Percentiles rank a stretch among this genome's conserved stretches.
Evolutionary conservation across 257 asterid species (phyloP).

Genomic region (Fraxinus americana): DNA sequence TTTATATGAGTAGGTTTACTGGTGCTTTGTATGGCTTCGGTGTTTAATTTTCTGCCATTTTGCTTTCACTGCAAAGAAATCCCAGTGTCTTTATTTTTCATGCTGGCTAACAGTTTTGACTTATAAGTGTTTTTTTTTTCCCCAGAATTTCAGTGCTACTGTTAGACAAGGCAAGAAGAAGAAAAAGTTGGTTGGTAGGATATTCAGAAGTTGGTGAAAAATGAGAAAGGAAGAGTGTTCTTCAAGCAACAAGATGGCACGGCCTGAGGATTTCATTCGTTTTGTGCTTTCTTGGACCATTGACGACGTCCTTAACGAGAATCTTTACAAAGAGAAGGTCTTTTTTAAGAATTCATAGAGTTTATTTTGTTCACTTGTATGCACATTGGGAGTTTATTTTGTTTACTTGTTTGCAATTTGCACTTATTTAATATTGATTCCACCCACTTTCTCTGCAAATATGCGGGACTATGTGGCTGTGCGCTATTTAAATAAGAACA

Average conservation of each 20-base stretch:
- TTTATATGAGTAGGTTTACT: too few relatives aligned
- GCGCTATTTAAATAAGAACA: neutral
- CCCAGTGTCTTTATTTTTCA: constrained; percentile 1
- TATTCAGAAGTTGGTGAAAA: neutral
- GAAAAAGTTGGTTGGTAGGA: neutral
- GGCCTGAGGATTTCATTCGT: constrained; percentile 35
- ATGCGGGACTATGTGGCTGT: too few relatives aligned
- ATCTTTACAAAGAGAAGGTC: constrained; percentile 52
- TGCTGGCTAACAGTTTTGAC: constrained; percentile 27
- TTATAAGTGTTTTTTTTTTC: neutral
- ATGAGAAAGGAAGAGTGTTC: constrained; percentile 23
- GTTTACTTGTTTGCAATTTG: too few relatives aligned
- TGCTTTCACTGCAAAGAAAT: too few relatives aligned
- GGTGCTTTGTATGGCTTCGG: too few relatives aligned
- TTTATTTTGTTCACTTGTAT: neutral
- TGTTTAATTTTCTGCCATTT: too few relatives aligned
- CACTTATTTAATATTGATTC: too few relatives aligned
- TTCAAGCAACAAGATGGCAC: constrained; percentile 4
- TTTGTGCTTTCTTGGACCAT: constrained; percentile 52
- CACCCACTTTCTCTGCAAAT: too few relatives aligned
- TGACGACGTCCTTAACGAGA: constrained; percentile 36
- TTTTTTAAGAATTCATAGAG: neutral
- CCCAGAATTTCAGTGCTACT: neutral
- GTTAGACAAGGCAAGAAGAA: neutral
- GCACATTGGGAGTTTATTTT: too few relatives aligned